phyloP scores from a whole-genome alignment of 768 basidiomycete species.

The Erythrobasidium yunnanense region DNA sequence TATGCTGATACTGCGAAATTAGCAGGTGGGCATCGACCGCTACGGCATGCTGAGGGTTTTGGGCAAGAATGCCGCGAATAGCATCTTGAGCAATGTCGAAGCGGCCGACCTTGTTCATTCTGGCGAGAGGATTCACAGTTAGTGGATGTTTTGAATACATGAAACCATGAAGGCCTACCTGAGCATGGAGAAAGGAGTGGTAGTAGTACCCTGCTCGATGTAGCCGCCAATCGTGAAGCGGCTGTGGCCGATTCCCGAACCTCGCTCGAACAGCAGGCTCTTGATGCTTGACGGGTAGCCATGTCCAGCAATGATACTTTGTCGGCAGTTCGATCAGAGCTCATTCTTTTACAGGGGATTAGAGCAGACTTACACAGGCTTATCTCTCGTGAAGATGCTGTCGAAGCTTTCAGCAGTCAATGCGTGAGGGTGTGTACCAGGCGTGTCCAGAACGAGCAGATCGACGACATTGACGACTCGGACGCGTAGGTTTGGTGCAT shows the following conservation, averaged over 20 bases:
- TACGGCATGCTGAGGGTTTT: background rate
- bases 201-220: conserved; percentile 43
- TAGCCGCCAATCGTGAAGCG: conserved; percentile 27
- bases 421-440: conserved; percentile 66
- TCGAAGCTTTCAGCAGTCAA: conserved; percentile 55
- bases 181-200: background rate
- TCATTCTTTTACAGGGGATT: conserved; percentile 40
- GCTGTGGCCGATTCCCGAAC: background rate
- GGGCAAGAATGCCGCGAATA: background rate
- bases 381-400: conserved; percentile 60
- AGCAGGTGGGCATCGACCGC: background rate
- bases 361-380: conserved; percentile 51
- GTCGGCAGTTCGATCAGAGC: background rate
- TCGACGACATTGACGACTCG: conserved; percentile 84
- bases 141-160: background rate
- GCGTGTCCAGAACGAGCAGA: conserved; percentile 64
- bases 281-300: conserved; percentile 41
- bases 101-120: conserved; percentile 16
- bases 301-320: conserved; percentile 50
- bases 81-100: conserved; percentile 10
- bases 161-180: background rate
- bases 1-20: conserved; percentile 11
- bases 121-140: background rate
- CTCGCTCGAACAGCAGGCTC: conserved; percentile 31
- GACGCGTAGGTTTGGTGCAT: conserved; percentile 61